Conservation (phyloP, 192 early-diverging fungal species). For the Backusella luteola region DNA sequence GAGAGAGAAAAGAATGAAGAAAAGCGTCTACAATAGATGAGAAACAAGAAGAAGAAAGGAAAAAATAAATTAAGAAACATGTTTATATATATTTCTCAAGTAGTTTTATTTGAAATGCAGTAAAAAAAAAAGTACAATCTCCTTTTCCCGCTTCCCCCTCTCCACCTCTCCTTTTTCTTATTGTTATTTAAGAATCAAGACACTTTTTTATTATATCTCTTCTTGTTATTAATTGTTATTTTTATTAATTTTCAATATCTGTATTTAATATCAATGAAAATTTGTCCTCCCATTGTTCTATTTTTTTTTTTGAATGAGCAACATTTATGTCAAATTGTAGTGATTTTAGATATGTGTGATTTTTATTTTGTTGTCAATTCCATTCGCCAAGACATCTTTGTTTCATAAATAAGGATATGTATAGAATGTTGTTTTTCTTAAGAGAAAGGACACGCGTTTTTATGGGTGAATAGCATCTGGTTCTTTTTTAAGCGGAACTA, state of each 20-base stretch:
- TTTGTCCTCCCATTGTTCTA: too few relatives aligned
- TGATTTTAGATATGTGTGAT: neutral
- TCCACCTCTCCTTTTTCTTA: neutral
- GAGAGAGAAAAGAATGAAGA: neutral
- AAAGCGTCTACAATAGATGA: neutral
- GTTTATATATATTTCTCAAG: neutral
- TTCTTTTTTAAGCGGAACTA: neutral
- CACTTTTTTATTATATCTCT: neutral
- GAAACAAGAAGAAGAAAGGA: neutral
- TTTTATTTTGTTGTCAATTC: neutral
- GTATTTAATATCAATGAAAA: too few relatives aligned
- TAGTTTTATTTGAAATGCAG: neutral
- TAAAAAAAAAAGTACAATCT: neutral
- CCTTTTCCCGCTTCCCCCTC: neutral
- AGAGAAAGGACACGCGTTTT: too few relatives aligned
- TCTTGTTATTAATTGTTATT: neutral
- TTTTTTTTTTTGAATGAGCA: too few relatives aligned
- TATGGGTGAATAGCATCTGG: too few relatives aligned
- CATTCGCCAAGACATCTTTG: neutral
- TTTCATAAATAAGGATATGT: neutral
- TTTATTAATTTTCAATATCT: neutral
- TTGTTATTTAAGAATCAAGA: neutral
- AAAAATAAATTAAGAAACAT: constrained; percentile 2
- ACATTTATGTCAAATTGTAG: too few relatives aligned
- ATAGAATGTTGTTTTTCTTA: too few relatives aligned